phyloP scores from a whole-genome alignment of 202 grass and related monocot genomes.

The Bolboschoenoplectus hybrid region DNA sequence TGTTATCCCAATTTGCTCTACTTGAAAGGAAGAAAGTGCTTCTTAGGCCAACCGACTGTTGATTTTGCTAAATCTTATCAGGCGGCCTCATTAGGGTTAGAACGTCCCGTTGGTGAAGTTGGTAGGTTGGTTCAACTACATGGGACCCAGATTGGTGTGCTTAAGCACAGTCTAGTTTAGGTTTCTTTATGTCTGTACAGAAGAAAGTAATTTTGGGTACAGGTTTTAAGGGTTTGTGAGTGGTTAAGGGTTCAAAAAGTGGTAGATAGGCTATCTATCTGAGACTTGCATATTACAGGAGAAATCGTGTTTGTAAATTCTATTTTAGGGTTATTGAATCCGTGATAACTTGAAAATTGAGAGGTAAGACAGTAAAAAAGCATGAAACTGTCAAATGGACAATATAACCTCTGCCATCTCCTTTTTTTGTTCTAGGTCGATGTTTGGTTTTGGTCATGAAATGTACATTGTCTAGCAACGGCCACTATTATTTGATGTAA shows the following conservation, averaged over 20 bases:
- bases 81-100: slow-evolving; percentile 16
- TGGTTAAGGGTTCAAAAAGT: slow-evolving; percentile 25
- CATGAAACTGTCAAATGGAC: slow-evolving; percentile 16
- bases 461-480: slow-evolving; percentile 25
- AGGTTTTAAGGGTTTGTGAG: background rate
- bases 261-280: slow-evolving; percentile 21
- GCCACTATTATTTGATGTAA: slow-evolving; percentile 18
- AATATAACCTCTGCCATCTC: background rate
- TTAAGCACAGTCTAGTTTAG: slow-evolving; percentile 25
- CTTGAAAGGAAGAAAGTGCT: slow-evolving; percentile 37
- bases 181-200: slow-evolving; percentile 28
- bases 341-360: slow-evolving; percentile 22
- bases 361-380: slow-evolving; percentile 10
- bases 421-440: background rate
- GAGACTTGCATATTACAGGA: slow-evolving; percentile 5
- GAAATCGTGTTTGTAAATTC: slow-evolving; percentile 32
- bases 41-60: slow-evolving; percentile 31
- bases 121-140: slow-evolving; percentile 20
- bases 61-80: slow-evolving; percentile 1
- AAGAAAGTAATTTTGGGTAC: slow-evolving; percentile 34
- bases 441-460: slow-evolving; percentile 15
- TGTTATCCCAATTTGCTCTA: slow-evolving; percentile 41
- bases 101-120: slow-evolving; percentile 19
- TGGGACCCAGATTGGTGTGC: slow-evolving; percentile 2
- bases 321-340: slow-evolving; percentile 10